phyloP scores from a whole-genome alignment of 2,329 filamentous ascomycete genomes.

The Myriosclerotinia duriaeana region DNA sequence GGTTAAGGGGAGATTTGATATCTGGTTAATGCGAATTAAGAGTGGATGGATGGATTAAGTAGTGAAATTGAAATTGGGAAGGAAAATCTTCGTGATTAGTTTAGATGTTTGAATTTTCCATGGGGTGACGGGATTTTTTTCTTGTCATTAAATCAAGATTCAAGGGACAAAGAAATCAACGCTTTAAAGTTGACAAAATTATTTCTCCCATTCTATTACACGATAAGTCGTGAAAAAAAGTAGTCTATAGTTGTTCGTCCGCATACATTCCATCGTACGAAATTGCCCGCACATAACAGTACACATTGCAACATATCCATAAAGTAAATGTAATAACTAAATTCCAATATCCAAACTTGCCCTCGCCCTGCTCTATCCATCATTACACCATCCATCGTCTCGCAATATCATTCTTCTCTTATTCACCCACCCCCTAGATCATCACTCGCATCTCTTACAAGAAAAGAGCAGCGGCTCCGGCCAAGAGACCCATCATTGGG shows the following conservation, averaged over 20 bases:
- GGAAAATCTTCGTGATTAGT: too few relatives aligned
- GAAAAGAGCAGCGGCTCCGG: constrained; percentile 20
- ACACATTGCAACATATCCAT: constrained; percentile 3
- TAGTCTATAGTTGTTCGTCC: constrained; percentile 10
- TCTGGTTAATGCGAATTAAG: too few relatives aligned
- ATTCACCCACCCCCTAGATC: not conserved
- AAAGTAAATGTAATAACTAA: constrained; percentile 4
- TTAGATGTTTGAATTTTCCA: too few relatives aligned
- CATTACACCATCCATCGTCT: constrained; percentile 9
- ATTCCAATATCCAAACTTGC: not conserved
- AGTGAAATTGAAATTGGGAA: not conserved
- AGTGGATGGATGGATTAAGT: too few relatives aligned
- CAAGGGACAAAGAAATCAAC: too few relatives aligned
- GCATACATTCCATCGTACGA: constrained; percentile 2
- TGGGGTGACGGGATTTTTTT: too few relatives aligned
- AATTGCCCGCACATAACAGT: not conserved
- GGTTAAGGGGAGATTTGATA: too few relatives aligned
- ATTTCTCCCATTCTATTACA: constrained; percentile 5
- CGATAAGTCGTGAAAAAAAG: not conserved
- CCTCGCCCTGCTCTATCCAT: constrained; percentile 7
- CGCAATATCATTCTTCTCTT: not conserved
- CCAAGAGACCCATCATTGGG: constrained; percentile 23
- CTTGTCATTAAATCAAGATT: too few relatives aligned
- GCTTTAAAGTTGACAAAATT: not conserved
- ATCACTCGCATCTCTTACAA: constrained; percentile 8